phyloP scores from a whole-genome alignment of 768 basidiomycete species.

The Calocera viscosa region DNA sequence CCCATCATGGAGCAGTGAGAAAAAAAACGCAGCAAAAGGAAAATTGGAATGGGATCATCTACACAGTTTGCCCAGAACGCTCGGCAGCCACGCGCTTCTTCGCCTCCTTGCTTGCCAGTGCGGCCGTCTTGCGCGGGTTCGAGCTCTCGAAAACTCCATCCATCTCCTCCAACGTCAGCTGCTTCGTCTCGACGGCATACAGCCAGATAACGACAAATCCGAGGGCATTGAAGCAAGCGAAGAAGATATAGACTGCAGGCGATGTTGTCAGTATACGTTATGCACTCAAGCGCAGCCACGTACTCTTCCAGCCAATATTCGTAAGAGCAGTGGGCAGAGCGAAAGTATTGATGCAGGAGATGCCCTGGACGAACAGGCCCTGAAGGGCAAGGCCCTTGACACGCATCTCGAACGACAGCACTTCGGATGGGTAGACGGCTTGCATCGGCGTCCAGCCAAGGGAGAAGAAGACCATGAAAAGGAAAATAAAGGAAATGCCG shows the following conservation, averaged over 20 bases:
- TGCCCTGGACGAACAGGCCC: conserved; percentile 33
- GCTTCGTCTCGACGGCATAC: conserved; percentile 44
- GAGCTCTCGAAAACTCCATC: conserved; percentile 29
- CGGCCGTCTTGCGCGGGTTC: conserved; percentile 19
- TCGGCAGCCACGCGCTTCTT: no score
- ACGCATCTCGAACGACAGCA: conserved; percentile 38
- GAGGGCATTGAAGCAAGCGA: conserved; percentile 38
- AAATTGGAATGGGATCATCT: no score
- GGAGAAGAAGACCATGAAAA: conserved; percentile 33
- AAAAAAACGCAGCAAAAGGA: no score
- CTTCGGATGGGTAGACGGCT: conserved; percentile 44
- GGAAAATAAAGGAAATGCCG: conserved; percentile 37
- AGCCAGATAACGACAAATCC: conserved; percentile 39
- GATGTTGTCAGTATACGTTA: background rate
- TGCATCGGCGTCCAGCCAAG: conserved; percentile 50
- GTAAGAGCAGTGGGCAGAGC: conserved; percentile 39
- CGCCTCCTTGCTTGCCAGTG: no score
- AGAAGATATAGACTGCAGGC: conserved; percentile 41
- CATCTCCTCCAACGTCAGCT: conserved; percentile 40
- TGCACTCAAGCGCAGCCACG: background rate
- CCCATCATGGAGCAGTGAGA: no score
- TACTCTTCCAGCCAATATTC: conserved; percentile 33
- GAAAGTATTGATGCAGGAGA: conserved; percentile 40
- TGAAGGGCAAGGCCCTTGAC: conserved; percentile 42
- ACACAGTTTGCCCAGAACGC: no score